Base-by-base conservation (phyloP, 2,329 filamentous ascomycete genomes). In the Alternaria atra region DNA sequence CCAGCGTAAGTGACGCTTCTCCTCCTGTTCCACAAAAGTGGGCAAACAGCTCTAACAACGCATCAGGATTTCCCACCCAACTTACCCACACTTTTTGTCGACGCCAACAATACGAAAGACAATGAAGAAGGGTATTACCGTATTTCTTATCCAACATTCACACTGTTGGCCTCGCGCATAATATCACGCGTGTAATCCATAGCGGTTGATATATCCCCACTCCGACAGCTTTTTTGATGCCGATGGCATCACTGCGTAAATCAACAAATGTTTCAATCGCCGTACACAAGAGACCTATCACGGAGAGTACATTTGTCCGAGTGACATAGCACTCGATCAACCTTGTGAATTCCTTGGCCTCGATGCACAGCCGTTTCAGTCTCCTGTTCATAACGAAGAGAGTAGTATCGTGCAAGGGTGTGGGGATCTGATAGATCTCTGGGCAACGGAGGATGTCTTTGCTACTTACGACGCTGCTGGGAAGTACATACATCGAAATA, bases 401-500 rank as follows among this genome's bases (percentile, higher is more conserved):
- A 8, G 27, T 8, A 8, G 8, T 6, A 29, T 29, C 3, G 39
- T 15, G 5, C 39, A 42, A 25, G 39, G 23, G 3, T 6, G 4
- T 4, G 20, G 5, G 17, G 5, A 5, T 2, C 7, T 13, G n/a
- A 5, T n/a, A 12, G 17, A 7, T 2, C 1, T 12, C 1, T 30
- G 27, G n/a, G 1, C 5, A 30, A 6, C 15, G 5, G 2, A 46
- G n/a, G 6, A 6, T 6, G 15, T 17, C 13, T 1, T 17, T 20
- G 2, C 5, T 20, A 17, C 10, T 3, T 2, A 30, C 2, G 15
- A 17, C 17, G 5, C 2, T 10, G 15, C 6, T 12, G 2, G 3
- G n/a, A 5, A 7, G 0, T 4, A 12, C 17, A 6, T 1, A 1
- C 2, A 17, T 30, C 5, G 2, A 46, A 27, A 7, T 4, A 5